Base-by-base conservation (phyloP, 78 protist species). In the Guillardia theta region DNA sequence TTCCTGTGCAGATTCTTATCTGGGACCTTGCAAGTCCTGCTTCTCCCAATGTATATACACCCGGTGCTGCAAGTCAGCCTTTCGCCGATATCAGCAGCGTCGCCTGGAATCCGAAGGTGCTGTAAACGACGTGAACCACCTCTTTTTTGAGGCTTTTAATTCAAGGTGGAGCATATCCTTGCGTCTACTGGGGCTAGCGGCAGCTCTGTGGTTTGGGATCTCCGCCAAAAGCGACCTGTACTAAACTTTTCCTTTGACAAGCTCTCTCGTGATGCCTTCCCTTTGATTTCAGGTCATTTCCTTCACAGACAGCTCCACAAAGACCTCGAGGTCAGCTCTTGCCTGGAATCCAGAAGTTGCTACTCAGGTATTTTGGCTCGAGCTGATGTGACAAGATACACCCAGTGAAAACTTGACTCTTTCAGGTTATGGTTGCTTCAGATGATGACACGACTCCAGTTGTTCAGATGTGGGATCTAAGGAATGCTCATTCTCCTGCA, bases 401-500 rank as follows among this genome's bases (percentile, higher is more conserved):
- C n/a, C n/a, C n/a, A n/a, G n/a, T n/a, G n/a, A n/a, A n/a, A n/a
- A n/a, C n/a, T n/a, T n/a, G n/a, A n/a, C n/a, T n/a, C n/a, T 6
- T 78, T 4, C 97, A 96, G 30, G 45, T 98, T 27, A 93, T 95
- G 33, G 93, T 97, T 4, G 98, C 99, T 10, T 96, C 98, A 0
- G 98, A 97, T 30, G 98, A 97, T 92, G 99, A 97, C 95, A 90
- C 44, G 27, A 36, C 24, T 27, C 98, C 99, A 21, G 95, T 97
- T 24, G 64, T 98, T 54, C 98, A 98, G 94, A 36, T 97, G n/a
- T 98, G 99, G 99, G 98, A 98, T 58, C 88, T 98, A 27, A 94
- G 97, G 64, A 97, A 96, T 90, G 97, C 98, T 4, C 48, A 48
- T 30, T 36, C 97, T 44, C 98, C 98, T 36, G 37, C 96, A 19